These are phyloP conservation scores for Durotheca rogersii DNA, from an alignment of 495 filamentous ascomycete species.

Conservation along the genomic window DNA sequence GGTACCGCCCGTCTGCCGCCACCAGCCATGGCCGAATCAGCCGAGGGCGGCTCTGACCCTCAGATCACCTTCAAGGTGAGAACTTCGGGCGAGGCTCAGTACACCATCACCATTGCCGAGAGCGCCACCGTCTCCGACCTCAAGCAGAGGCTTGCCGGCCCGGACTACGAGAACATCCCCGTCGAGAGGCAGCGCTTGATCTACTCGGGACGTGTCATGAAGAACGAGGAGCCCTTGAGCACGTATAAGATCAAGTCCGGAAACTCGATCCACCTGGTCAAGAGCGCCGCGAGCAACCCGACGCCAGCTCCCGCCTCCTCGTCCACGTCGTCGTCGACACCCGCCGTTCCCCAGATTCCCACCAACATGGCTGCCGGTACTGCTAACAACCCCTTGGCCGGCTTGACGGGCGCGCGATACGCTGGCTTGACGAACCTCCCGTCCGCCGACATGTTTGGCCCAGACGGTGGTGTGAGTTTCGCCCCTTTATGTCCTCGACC, in stretches of 20 bases:
- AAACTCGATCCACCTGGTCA: conserved; percentile 96
- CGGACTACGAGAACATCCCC: conserved; percentile 80
- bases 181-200: conserved; percentile 89
- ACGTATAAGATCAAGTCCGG: conserved; percentile 92
- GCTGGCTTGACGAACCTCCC: conserved; percentile 90
- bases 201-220: conserved; percentile 94
- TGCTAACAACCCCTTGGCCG: conserved; percentile 86
- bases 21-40: conserved; percentile 55
- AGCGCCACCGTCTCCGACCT: conserved; percentile 80
- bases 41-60: conserved; percentile 49
- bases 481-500: neutral
- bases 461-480: conserved; percentile 88
- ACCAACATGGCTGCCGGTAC: conserved; percentile 90
- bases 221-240: conserved; percentile 80
- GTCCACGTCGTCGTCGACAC: conserved; percentile 51
- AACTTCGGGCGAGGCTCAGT: conserved; percentile 80
- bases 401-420: conserved; percentile 89
- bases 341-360: conserved; percentile 64
- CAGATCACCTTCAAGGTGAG: conserved; percentile 93
- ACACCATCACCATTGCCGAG: conserved; percentile 73
- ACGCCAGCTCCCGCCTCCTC: conserved; percentile 60
- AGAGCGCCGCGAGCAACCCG: conserved; percentile 88
- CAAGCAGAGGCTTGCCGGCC: conserved; percentile 78
- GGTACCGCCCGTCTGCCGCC: neutral
- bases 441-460: conserved; percentile 85